Conservation (phyloP, 1,284 basidiomycete species). For the Cerrena zonata region DNA sequence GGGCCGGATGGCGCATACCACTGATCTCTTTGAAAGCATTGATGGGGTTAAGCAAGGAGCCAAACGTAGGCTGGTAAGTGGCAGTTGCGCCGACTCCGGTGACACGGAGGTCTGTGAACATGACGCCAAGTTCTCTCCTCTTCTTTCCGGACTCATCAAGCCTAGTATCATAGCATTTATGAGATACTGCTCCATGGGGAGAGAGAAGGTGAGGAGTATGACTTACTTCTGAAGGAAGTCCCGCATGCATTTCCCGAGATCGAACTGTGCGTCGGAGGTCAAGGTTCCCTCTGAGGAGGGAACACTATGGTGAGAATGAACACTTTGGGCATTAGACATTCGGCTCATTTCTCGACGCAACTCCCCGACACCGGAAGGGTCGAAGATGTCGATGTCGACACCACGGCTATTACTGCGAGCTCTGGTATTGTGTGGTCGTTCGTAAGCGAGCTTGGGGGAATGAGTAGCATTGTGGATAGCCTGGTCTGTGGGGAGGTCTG, state of each 20-base stretch:
- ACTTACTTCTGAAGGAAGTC: constrained; percentile 36
- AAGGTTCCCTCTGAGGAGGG: constrained; percentile 21
- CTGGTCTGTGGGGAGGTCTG: neutral
- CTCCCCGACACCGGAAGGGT: constrained; percentile 6
- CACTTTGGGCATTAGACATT: neutral
- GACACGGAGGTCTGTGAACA: constrained; percentile 44
- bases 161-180: constrained; percentile 26
- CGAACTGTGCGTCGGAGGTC: constrained; percentile 34
- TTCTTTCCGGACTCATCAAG: constrained; percentile 39
- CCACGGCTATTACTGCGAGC: neutral
- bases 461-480: neutral
- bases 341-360: constrained; percentile 4
- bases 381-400: constrained; percentile 8
- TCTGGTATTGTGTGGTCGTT: neutral
- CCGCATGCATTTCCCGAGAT: constrained; percentile 41
- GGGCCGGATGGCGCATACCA: constrained; percentile 31
- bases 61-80: constrained; percentile 37
- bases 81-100: constrained; percentile 39
- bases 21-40: constrained; percentile 23
- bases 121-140: constrained; percentile 43
- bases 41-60: constrained; percentile 36
- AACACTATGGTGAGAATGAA: neutral
- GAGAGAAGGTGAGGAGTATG: neutral
- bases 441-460: neutral
- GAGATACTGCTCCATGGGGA: neutral